Base-by-base conservation (phyloP, 108 stramenopile genomes). In the Cyclostephanos tholiformis region DNA sequence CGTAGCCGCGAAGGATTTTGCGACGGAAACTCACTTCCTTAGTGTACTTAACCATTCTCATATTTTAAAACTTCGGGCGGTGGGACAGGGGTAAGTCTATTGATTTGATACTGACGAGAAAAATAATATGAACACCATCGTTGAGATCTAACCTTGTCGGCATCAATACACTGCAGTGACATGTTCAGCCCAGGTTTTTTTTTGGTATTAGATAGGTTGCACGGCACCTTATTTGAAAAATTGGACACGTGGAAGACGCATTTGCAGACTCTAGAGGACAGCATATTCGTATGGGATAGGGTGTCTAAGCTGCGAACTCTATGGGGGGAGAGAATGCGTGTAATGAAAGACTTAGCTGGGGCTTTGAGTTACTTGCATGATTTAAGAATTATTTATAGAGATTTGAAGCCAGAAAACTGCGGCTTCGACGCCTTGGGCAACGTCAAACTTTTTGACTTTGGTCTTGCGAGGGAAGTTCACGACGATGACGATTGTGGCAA, bases 151-250 rank as follows among this genome's bases (percentile, higher is more conserved):
- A 36, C 36, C 36, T 36, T 36, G 36, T 36, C 4, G 36, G 36
- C 6, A 6, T 36, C 6, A 6, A 36, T 36, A 36, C 6, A 4
- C 36, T 36, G 4, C 36, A 36, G 36, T 12, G 79, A 80, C 59
- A 75, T 80, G 74, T 80, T 80, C 51, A 63, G 61, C 65, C 86
- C 85, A 22, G 76, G 77, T 8, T 93, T 82, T 48, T 80, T 80
- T 50, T 26, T 80, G 6, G 69, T 80, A 6, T 70, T 80, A 61
- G 79, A 80, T 80, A 57, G 79, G 52, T 56, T 80, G 67, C 74
- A 75, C 26, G 74, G 70, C 53, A 80, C 79, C 0, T 38, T 80
- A 51, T 59, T 61, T 5, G 63, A 80, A 41, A 44, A 69, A 13
- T 75, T 80, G 35, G 74, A 49, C 2, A 43, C 56, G 13, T 80